Conservation (phyloP, 2,329 filamentous ascomycete species). For the Pseudogymnoascus sp. region DNA sequence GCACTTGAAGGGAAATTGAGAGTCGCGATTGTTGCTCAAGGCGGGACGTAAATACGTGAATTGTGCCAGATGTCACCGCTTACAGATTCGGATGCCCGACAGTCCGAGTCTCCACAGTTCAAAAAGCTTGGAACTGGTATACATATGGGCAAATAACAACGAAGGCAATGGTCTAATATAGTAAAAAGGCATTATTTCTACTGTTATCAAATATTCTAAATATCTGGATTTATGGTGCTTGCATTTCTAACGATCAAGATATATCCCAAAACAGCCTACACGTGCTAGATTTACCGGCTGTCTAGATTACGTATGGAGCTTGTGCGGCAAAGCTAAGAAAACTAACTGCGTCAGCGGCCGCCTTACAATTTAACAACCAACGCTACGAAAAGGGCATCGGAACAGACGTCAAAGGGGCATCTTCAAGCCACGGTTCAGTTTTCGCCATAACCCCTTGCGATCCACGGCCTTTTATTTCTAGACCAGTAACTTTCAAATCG, state of each 20-base stretch:
- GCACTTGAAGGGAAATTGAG: neutral
- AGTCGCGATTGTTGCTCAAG: neutral
- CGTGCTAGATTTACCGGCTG: neutral
- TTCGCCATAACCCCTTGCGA: neutral
- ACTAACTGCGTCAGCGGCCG: slow-evolving; percentile 8
- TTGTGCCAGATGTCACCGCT: neutral
- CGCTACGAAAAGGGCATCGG: slow-evolving; percentile 6
- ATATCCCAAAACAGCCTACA: neutral
- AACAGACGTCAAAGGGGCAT: slow-evolving; percentile 7
- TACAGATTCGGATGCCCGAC: neutral
- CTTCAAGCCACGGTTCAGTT: neutral
- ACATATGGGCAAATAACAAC: neutral
- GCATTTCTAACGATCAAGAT: neutral
- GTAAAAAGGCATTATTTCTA: neutral
- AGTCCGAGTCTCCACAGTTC: neutral
- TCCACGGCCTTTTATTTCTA: neutral
- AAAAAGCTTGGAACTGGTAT: slow-evolving; percentile 2
- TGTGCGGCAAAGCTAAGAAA: slow-evolving; percentile 10
- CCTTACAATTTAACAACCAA: slow-evolving; percentile 6
- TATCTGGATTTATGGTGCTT: neutral
- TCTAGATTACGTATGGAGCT: slow-evolving; percentile 8
- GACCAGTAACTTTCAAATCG: neutral
- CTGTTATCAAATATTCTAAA: neutral
- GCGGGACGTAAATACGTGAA: slow-evolving; percentile 3
- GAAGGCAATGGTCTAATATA: neutral